Evolutionary conservation across 1,284 basidiomycete genomes (phyloP).

Genomic region (Gymnopus androsaceus): DNA sequence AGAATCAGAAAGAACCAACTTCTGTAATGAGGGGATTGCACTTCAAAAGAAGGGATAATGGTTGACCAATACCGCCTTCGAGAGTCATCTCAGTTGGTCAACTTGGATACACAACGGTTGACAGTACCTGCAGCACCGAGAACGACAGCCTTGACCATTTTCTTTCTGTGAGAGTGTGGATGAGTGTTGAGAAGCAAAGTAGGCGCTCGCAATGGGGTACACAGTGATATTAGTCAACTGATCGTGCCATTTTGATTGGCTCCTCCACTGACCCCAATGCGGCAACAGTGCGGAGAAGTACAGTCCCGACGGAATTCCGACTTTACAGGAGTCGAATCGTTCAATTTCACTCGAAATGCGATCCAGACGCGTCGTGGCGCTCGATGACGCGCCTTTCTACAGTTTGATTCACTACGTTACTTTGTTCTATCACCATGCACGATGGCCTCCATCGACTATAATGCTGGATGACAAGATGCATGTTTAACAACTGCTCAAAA

Average conservation of each 20-base stretch:
- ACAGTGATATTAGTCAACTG: no score
- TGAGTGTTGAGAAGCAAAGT: no score
- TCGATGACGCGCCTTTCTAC: no score
- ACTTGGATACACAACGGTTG: constrained; percentile 2
- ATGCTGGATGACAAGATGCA: constrained; percentile 62
- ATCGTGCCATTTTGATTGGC: no score
- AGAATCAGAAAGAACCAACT: constrained; percentile 38
- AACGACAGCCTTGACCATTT: constrained; percentile 91
- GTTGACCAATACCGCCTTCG: constrained; percentile 88
- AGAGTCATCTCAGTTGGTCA: constrained; percentile 3
- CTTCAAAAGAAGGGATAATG: constrained; percentile 90
- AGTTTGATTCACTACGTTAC: no score
- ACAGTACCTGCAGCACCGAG: constrained; percentile 84
- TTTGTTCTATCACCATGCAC: constrained; percentile 66
- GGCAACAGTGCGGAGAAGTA: no score
- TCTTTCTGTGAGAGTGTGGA: constrained; percentile 17
- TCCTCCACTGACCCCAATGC: no score
- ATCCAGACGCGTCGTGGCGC: no score
- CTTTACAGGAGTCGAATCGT: no score
- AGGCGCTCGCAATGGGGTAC: no score
- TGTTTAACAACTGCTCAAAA: background rate
- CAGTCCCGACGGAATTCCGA: no score
- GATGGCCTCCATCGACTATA: constrained; percentile 70
- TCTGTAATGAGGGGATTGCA: constrained; percentile 79
- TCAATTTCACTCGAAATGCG: no score